Evolutionary conservation across 495 filamentous ascomycete genomes (phyloP).

Genomic region (Geoglossum glabrum): DNA sequence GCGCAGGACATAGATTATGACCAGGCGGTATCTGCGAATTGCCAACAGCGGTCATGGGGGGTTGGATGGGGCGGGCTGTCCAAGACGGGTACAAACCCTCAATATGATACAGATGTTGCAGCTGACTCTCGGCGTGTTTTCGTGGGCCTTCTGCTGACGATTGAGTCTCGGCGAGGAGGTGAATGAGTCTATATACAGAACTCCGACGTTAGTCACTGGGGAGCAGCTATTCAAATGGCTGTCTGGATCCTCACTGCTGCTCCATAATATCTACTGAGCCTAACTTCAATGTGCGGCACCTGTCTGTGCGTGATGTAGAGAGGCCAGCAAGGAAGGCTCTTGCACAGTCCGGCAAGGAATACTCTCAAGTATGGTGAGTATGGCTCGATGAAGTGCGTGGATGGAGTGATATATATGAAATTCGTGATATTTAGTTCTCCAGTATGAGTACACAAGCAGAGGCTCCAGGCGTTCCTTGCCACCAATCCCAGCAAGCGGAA

Average conservation of each 20-base stretch:
- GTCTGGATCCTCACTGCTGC: conserved; percentile 29
- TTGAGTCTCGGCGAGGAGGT: conserved; percentile 64
- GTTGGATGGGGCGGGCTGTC: not conserved
- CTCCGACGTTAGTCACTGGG: not conserved
- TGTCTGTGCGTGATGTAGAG: not conserved
- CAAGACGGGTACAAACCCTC: conserved; percentile 8
- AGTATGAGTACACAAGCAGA: too few species aligned
- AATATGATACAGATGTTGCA: conserved; percentile 42
- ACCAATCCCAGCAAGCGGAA: not conserved
- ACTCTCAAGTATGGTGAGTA: too few species aligned
- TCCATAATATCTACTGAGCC: conserved; percentile 36
- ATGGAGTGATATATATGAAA: too few species aligned
- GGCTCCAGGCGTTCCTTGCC: not conserved
- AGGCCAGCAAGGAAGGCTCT: not conserved
- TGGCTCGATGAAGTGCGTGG: too few species aligned
- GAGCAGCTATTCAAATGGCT: not conserved
- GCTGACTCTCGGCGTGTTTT: conserved; percentile 59
- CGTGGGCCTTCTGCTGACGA: conserved; percentile 43
- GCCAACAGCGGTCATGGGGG: not conserved
- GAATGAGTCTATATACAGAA: conserved; percentile 30
- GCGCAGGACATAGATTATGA: not conserved
- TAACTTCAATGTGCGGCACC: not conserved
- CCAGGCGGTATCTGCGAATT: not conserved
- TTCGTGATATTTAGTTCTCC: too few species aligned
- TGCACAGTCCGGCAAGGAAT: not conserved